phyloP scores from a whole-genome alignment of 208 protist species.

The Jaenimonas drosophilae region DNA sequence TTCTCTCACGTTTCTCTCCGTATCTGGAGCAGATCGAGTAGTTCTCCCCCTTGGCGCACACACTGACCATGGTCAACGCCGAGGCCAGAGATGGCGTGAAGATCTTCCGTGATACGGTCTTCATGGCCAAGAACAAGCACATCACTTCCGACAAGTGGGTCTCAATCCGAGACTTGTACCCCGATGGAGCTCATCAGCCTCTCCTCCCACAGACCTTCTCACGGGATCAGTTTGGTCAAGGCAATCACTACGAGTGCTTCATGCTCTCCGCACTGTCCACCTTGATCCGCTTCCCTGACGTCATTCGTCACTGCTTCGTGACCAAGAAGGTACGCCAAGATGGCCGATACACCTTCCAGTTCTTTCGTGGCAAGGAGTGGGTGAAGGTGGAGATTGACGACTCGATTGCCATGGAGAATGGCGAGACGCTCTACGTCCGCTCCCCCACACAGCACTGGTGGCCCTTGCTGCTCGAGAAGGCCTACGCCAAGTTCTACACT shows the following conservation, averaged over 20 bases:
- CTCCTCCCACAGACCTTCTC: constrained; percentile 49
- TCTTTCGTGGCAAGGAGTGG: constrained; percentile 61
- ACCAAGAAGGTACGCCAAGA: constrained; percentile 66
- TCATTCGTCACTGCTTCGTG: constrained; percentile 74
- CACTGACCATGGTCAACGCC: constrained; percentile 2
- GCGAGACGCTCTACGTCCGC: constrained; percentile 44
- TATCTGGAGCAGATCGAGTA: not conserved
- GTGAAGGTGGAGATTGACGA: constrained; percentile 80
- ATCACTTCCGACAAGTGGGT: constrained; percentile 56
- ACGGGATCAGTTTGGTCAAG: constrained; percentile 63
- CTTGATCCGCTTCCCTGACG: constrained; percentile 51
- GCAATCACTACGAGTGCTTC: constrained; percentile 80
- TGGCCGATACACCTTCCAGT: constrained; percentile 78
- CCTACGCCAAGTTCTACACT: constrained; percentile 86
- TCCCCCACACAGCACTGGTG: constrained; percentile 75
- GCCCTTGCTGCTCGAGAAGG: constrained; percentile 85
- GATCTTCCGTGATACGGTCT: constrained; percentile 61
- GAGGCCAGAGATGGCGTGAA: constrained; percentile 46
- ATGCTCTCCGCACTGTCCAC: constrained; percentile 58
- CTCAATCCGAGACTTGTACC: constrained; percentile 60
- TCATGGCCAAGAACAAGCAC: constrained; percentile 47
- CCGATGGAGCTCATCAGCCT: constrained; percentile 24
- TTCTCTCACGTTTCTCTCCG: not conserved
- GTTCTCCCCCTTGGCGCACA: not conserved
- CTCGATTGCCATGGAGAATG: constrained; percentile 36